Percentiles rank a stretch among this genome's conserved stretches.
These are phyloP conservation scores for Lactifluus hygrophoroides DNA, from an alignment of 768 basidiomycete genomes.

Conservation along the genomic window DNA sequence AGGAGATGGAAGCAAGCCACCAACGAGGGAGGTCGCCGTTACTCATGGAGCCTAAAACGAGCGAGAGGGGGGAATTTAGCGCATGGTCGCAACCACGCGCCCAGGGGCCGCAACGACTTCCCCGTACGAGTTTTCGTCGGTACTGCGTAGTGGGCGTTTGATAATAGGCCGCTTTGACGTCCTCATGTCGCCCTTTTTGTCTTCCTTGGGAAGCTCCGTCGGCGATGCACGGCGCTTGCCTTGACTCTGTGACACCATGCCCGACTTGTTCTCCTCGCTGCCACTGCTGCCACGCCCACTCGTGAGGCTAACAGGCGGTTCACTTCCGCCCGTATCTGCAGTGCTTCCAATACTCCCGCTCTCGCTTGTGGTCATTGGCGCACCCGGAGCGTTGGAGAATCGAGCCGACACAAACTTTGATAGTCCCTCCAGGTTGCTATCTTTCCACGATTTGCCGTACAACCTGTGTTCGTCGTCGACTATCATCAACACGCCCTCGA, in stretches of 20 bases:
- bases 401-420: constrained; percentile 21
- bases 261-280: neutral
- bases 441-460: constrained; percentile 24
- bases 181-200: constrained; percentile 44
- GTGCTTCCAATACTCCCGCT: constrained; percentile 1
- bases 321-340: neutral
- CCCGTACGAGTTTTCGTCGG: constrained; percentile 16
- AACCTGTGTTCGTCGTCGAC: constrained; percentile 59
- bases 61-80: neutral
- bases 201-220: constrained; percentile 57
- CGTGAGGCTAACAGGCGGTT: neutral
- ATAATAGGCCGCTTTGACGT: constrained; percentile 62
- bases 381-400: neutral
- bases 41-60: neutral
- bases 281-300: constrained; percentile 2
- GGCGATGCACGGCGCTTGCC: constrained; percentile 66
- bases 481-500: constrained; percentile 72
- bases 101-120: neutral
- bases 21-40: neutral
- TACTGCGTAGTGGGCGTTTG: constrained; percentile 36
- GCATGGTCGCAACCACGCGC: neutral
- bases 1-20: neutral
- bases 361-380: constrained; percentile 2
- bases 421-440: constrained; percentile 12
- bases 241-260: constrained; percentile 27